phyloP scores from a whole-genome alignment of 768 basidiomycete species.

The Wakefieldia striispora region DNA sequence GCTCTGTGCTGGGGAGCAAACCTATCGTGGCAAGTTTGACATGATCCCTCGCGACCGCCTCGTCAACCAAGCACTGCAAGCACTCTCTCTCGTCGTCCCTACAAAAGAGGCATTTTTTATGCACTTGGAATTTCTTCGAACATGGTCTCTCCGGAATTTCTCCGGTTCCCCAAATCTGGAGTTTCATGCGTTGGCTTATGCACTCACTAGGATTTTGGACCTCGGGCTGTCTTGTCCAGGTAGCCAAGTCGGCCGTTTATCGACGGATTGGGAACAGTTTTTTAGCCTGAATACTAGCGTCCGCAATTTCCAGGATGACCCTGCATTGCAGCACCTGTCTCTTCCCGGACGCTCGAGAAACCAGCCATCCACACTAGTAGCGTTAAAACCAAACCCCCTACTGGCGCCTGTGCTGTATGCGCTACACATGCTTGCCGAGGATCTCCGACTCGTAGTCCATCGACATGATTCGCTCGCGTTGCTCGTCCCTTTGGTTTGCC shows the following conservation, averaged over 20 bases:
- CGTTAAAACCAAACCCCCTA: conserved; percentile 39
- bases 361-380: conserved; percentile 22
- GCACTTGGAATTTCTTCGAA: conserved; percentile 52
- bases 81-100: conserved; percentile 62
- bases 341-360: conserved; percentile 33
- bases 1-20: conserved; percentile 49
- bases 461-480: conserved; percentile 53
- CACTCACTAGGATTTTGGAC: conserved; percentile 50
- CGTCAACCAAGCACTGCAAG: conserved; percentile 56
- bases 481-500: conserved; percentile 63
- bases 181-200: conserved; percentile 53
- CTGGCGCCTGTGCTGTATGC: conserved; percentile 65
- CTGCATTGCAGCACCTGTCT: conserved; percentile 46
- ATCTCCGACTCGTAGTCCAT: conserved; percentile 56
- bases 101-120: conserved; percentile 52
- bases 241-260: conserved; percentile 8
- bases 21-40: conserved; percentile 49
- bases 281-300: conserved; percentile 41
- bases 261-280: conserved; percentile 49
- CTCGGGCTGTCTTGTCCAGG: conserved; percentile 30
- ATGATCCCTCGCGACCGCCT: conserved; percentile 54
- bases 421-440: conserved; percentile 77
- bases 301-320: conserved; percentile 56
- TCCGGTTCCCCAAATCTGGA: conserved; percentile 46
- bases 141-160: conserved; percentile 52